Base-by-base conservation (phyloP, 108 stramenopile genomes). In the Fragilariopsis cylindrus region DNA sequence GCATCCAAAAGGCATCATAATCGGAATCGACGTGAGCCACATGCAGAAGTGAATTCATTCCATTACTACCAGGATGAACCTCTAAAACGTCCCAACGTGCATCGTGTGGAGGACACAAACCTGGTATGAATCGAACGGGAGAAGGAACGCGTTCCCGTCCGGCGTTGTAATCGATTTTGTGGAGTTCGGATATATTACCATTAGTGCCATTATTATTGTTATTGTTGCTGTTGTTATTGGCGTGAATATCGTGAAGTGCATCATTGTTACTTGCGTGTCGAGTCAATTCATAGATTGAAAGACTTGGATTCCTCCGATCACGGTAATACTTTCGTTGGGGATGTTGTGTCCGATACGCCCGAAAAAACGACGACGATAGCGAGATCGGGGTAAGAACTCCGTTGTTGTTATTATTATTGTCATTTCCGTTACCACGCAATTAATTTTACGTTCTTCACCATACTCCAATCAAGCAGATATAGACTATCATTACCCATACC, bases 1-100 rank as follows among this genome's bases (percentile, higher is more conserved):
- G 72, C 3, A 48, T 54, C 65, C 75, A 69, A 46, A 75, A 65
- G 39, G 75, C 48, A 30, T 75, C 75, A 42, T 75, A 52, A 30
- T 75, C 75, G 13, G 60, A 18, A 75, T 80, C 79, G 4, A 80
- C 79, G 44, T 71, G 72, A 7, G 79, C 79, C 16, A 73, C 79
- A 7, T 74, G 54, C 48, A 79, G 0, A 5, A 71, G 55, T 13
- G 75, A 75, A 6, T 18, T 8, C 11, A 5, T 50, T 39, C 48
- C 12, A 49, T 6, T 4, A 40, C 6, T 7, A 45, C 42, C 11
- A 8, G 70, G 70, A 58, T 57, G 46, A 13, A 41, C 46, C 45
- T 69, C 75, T 13, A 40, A 48, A 48, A 75, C 48, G 67, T 69
- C 67, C 75, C 75, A 75, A 7, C 49, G 53, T 9, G 75, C 44